Base-by-base conservation (phyloP, 805 yeast species). In the Nematodospora valgi region DNA sequence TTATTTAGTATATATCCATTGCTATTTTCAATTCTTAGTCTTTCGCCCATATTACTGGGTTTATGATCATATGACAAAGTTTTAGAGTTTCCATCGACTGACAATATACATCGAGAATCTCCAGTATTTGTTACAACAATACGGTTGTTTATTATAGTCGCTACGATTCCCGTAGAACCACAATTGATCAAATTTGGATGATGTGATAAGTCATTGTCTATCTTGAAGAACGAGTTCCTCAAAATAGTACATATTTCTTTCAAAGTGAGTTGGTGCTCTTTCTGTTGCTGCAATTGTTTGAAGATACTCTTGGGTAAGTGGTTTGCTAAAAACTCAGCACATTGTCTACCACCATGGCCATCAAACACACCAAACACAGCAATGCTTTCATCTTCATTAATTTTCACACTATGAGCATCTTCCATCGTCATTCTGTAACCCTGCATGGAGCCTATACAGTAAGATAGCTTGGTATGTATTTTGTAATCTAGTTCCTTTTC, bases 351-450 rank as follows among this genome's bases (percentile, higher is more conserved):
- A 2, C 94, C 94, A 54, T 84, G 94, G 2, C 94, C 94, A 56
- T 84, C 94, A 56, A 81, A 84, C 2, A 84, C 83, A 0, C 82
- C 87, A 54, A 80, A 82, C 3, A 83, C 68, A 9, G 74, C 62
- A 19, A 62, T 43, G 9, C 59, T 30, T 21, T 62, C 67, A 40
- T 63, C 66, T 32, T 67, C 71, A 39, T 65, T 71, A 30, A 73
- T 63, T 26, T 69, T 49, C 14, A 78, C 73, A 41, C 76, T 68
- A 54, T 79, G 83, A 4, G 87, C 84, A 58, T 83, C 91, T 50
- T 83, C 91, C 78, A 83, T 85, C 5, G 82, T 70, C 48, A 77
- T 60, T 34, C 91, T 58, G 55, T 81, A 82, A 4, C 91, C 89
- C 52, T 82, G 88, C 86, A 82, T 83, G 20, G 84, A 74, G 2